Evolutionary conservation across 805 yeast genomes (phyloP).

Genomic region (Peterozyma xylosa): DNA sequence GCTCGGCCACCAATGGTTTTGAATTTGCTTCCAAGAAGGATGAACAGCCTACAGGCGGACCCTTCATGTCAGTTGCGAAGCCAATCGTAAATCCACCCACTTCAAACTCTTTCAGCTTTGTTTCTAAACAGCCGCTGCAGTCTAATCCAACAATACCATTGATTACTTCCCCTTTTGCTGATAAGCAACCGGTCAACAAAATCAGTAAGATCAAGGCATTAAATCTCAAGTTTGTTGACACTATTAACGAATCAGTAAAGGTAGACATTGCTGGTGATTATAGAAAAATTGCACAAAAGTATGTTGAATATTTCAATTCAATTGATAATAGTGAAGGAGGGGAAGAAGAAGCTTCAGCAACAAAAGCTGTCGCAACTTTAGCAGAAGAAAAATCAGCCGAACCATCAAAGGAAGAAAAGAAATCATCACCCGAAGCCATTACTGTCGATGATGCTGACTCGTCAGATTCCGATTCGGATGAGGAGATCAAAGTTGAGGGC

Average conservation of each 20-base stretch:
- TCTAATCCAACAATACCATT: constrained; percentile 9
- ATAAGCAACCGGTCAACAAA: constrained; percentile 20
- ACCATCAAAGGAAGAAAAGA: background rate
- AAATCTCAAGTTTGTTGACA: constrained; percentile 48
- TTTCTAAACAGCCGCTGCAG: background rate
- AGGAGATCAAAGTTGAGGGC: constrained; percentile 59
- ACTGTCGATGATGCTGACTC: constrained; percentile 10
- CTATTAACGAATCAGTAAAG: constrained; percentile 32
- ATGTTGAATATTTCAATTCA: constrained; percentile 41
- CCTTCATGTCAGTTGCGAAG: too few species aligned
- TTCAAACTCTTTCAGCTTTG: background rate
- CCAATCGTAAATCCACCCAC: background rate
- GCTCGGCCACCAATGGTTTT: background rate
- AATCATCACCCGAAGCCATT: constrained; percentile 8
- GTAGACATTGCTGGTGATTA: constrained; percentile 49
- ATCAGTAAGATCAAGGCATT: constrained; percentile 54
- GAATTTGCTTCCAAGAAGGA: too few species aligned
- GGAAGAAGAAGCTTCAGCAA: background rate
- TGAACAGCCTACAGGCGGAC: too few species aligned
- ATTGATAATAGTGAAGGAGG: constrained; percentile 21
- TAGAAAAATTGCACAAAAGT: constrained; percentile 48
- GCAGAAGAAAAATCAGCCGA: constrained; percentile 8
- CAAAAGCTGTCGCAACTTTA: background rate
- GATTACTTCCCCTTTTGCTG: background rate
- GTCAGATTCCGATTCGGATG: constrained; percentile 30